A percentile compares a stretch with the other conserved stretches of the same genome.
Conservation (phyloP, 495 filamentous ascomycete genomes). For the Trichoderma asperelloides region DNA sequence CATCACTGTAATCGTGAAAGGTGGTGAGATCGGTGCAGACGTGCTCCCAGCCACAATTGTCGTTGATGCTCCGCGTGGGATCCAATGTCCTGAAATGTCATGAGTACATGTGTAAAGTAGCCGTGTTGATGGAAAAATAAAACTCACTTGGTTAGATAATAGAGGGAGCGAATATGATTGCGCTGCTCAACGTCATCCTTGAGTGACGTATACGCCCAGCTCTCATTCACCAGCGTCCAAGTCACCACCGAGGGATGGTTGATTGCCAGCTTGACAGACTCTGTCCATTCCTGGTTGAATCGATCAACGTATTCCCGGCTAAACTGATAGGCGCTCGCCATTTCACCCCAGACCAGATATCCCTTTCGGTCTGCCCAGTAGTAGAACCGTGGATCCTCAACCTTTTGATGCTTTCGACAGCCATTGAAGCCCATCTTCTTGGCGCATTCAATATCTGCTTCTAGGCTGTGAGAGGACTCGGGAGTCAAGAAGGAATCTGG, state of each 20-base stretch:
- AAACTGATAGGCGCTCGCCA: constrained; percentile 38
- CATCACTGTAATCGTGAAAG: constrained; percentile 53
- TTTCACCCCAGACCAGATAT: constrained; percentile 28
- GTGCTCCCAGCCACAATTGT: constrained; percentile 60
- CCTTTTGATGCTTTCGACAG: constrained; percentile 48
- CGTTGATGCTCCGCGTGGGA: constrained; percentile 49
- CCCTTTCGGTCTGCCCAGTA: constrained; percentile 29
- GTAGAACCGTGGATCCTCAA: constrained; percentile 27
- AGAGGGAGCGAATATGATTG: constrained; percentile 48
- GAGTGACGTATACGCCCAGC: constrained; percentile 48
- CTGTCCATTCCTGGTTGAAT: constrained; percentile 48
- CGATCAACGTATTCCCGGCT: constrained; percentile 41
- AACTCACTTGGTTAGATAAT: constrained; percentile 49
- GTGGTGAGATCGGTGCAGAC: constrained; percentile 49
- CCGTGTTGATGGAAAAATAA: not conserved
- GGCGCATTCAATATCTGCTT: constrained; percentile 43
- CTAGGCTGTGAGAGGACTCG: constrained; percentile 44
- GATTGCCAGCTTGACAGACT: constrained; percentile 47
- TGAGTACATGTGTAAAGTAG: constrained; percentile 9
- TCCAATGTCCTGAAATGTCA: constrained; percentile 35
- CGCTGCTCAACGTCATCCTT: constrained; percentile 44
- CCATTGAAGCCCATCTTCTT: constrained; percentile 52
- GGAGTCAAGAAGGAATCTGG: constrained; percentile 50
- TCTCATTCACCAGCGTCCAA: constrained; percentile 56
- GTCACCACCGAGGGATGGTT: constrained; percentile 53